Evolutionary conservation across 164 flowering plant species (phyloP).

Genomic region (Magnolia officinalis): DNA sequence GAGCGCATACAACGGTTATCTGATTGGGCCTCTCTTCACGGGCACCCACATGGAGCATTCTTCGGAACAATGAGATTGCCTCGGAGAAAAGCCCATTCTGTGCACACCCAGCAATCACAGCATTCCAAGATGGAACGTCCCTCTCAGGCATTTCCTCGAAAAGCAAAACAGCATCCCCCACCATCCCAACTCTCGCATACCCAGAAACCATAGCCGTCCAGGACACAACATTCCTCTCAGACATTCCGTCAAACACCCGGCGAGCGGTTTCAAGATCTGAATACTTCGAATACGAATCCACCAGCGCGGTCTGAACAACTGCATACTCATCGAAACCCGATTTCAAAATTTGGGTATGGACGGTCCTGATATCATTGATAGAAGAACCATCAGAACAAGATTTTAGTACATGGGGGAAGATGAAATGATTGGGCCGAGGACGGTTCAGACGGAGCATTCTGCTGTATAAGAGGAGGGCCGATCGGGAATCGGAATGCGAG

Average conservation of each 20-base stretch:
- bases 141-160: constrained; percentile 56
- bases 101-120: constrained; percentile 55
- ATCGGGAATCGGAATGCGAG: constrained; percentile 6
- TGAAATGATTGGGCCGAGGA: constrained; percentile 47
- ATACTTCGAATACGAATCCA: constrained; percentile 43
- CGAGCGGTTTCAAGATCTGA: constrained; percentile 33
- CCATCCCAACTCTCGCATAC: constrained; percentile 39
- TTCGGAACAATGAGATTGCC: constrained; percentile 44
- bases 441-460: constrained; percentile 32
- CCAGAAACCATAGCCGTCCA: constrained; percentile 73
- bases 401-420: constrained; percentile 50
- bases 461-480: constrained; percentile 37
- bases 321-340: constrained; percentile 47
- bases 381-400: constrained; percentile 30
- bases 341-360: constrained; percentile 48
- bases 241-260: constrained; percentile 53
- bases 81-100: constrained; percentile 57
- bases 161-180: constrained; percentile 41
- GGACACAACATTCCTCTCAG: constrained; percentile 48
- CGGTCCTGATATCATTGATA: constrained; percentile 22
- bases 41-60: constrained; percentile 29
- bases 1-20: constrained; percentile 39
- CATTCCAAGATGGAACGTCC: constrained; percentile 64
- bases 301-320: constrained; percentile 56
- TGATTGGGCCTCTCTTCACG: constrained; percentile 39